Conservation (phyloP, 176 grass and related monocot genomes). For the Musa schizocarpa region DNA sequence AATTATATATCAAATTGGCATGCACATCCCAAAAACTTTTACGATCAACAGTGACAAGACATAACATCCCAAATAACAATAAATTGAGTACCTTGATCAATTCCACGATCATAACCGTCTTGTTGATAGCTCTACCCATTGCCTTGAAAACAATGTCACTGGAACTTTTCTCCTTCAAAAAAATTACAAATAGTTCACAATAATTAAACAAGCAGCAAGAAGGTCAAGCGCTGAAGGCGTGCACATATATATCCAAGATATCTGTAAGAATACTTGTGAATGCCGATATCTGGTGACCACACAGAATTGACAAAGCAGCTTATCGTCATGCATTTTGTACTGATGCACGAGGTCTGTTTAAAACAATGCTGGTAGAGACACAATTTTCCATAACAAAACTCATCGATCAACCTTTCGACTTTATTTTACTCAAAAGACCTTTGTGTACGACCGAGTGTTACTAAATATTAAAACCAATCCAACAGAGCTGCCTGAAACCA, state of each 20-base stretch:
- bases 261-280: too few relatives aligned
- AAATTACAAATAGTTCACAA: neutral
- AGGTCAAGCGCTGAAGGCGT: neutral
- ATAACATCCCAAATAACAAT: neutral
- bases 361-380: neutral
- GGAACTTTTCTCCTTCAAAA: constrained; percentile 69
- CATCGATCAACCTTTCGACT: neutral
- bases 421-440: too few relatives aligned
- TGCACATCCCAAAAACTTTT: neutral
- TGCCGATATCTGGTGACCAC: too few relatives aligned
- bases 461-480: neutral
- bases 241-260: too few relatives aligned
- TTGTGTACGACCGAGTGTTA: neutral
- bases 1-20: neutral
- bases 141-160: constrained; percentile 96
- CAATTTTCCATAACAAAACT: neutral
- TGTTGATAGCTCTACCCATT: constrained; percentile 97
- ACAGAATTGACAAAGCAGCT: neutral
- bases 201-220: neutral
- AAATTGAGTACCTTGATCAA: constrained; percentile 68
- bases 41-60: neutral
- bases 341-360: neutral
- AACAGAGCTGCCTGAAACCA: too few relatives aligned
- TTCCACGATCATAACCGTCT: constrained; percentile 93
- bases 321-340: neutral